Evolutionary conservation across 2,329 filamentous ascomycete species (phyloP), one percentile per base, ranked within the genome.

Genomic region (Teratosphaeria zuluensis): DNA sequence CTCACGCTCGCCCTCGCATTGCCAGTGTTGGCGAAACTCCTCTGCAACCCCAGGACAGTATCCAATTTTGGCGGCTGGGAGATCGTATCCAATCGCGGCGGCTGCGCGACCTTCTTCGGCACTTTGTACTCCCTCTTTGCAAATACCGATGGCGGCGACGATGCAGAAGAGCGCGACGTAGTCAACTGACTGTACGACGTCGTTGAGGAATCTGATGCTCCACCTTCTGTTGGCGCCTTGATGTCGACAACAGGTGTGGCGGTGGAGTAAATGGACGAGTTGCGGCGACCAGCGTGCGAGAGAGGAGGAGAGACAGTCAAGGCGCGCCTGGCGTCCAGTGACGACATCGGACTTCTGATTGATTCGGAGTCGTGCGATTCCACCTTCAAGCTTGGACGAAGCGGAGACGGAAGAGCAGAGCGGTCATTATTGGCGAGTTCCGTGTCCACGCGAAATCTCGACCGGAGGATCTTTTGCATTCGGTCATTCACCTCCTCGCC

Each of bases 1-100:
- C 65, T 52, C 53, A 71, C 56, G 56, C 64, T 68, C 19, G 61
- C 59, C 31, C 30, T 28, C 30, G 42, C 16, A 51, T n/a, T 46
- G n/a, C 7, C 14, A 19, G 12, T 42, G 19, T 14, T 28, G 1
- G 31, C 28, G 24, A 53, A 21, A n/a, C n/a, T 48, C 42, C 16
- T 19, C 9, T 48, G 42, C n/a, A 19, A 19, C 16, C 42, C 42
- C n/a, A 38, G 21, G 14, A 54, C 35, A 14, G 30, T 51, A 35
- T 56, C 38, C 28, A 56, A 30, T 3, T 42, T 21, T 30, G 56
- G 56, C 19, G 30, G 51, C 52, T 31, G 19, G 7, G 52, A 12
- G 2, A 32, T 30, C 3, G 30, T 51, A 35, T 56, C 38, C 14
- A 56, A n/a, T 3, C 55, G 38, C 51, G 56, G 56, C 19, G 30